Percentiles rank a stretch among this genome's conserved stretches.
Conservation (phyloP, 192 early-diverging fungal species). For the Rhizophagus prolifer region DNA sequence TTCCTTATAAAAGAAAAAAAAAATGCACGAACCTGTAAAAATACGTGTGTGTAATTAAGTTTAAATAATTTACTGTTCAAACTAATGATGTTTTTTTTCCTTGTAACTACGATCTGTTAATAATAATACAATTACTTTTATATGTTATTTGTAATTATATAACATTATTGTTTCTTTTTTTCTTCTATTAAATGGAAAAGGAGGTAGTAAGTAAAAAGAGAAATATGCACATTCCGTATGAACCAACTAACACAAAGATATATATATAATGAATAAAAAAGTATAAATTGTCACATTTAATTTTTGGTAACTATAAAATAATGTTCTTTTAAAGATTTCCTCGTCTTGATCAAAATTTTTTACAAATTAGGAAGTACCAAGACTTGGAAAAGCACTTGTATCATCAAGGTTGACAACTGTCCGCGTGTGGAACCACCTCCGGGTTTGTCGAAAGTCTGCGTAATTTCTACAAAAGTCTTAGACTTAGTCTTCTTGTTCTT, state of each 20-base stretch:
- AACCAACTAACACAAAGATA: not conserved
- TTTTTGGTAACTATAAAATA: not conserved
- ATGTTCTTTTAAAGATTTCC: slow-evolving; percentile 15
- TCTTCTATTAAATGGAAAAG: not conserved
- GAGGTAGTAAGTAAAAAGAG: not conserved
- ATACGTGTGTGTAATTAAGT: too few species aligned
- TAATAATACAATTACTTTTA: not conserved
- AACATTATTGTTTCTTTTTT: not conserved
- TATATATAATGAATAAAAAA: slow-evolving; percentile 10
- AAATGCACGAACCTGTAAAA: not conserved
- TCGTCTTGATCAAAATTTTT: not conserved
- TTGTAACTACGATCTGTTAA: not conserved
- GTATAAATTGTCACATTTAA: slow-evolving; percentile 23
- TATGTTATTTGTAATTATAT: not conserved
- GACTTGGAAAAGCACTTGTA: slow-evolving; percentile 70
- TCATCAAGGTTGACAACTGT: slow-evolving; percentile 64
- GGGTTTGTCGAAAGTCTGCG: slow-evolving; percentile 76
- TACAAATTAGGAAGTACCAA: slow-evolving; percentile 38
- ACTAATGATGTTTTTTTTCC: too few species aligned
- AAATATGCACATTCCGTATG: not conserved
- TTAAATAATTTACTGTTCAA: too few species aligned
- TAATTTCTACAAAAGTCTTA: slow-evolving; percentile 76
- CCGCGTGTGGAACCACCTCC: slow-evolving; percentile 62
- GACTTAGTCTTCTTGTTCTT: slow-evolving; percentile 63
- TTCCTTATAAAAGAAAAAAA: not conserved